These are phyloP conservation scores for Xylariaceae sp. DNA, from an alignment of 2,329 filamentous ascomycete genomes.

Conservation along the genomic window DNA sequence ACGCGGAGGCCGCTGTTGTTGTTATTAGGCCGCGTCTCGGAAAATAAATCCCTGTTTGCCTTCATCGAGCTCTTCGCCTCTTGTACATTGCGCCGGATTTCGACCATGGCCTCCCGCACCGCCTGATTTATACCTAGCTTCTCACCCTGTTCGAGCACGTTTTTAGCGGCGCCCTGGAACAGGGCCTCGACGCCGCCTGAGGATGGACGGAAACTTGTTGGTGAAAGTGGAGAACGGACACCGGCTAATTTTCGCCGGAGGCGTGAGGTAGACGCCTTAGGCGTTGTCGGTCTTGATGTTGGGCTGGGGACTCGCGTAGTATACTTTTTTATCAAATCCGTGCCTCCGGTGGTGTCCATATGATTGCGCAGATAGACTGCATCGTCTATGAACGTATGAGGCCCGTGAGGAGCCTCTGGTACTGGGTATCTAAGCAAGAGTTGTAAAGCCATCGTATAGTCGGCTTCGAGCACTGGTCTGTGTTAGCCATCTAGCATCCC, in stretches of 20 bases:
- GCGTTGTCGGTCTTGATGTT: slow-evolving; percentile 31
- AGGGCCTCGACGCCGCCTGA: slow-evolving; percentile 60
- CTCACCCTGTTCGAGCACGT: slow-evolving; percentile 66
- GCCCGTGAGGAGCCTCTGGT: slow-evolving; percentile 55
- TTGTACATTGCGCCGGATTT: slow-evolving; percentile 72
- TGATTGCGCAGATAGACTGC: slow-evolving; percentile 69
- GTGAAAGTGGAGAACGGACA: slow-evolving; percentile 42
- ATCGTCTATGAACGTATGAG: slow-evolving; percentile 79
- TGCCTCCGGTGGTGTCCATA: slow-evolving; percentile 55
- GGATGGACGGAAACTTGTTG: slow-evolving; percentile 47
- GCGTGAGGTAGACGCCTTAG: slow-evolving; percentile 33
- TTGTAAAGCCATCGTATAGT: slow-evolving; percentile 80
- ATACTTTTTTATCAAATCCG: slow-evolving; percentile 64
- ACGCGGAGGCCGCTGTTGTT: slow-evolving; percentile 29
- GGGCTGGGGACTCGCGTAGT: slow-evolving; percentile 49
- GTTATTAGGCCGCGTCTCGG: slow-evolving; percentile 28
- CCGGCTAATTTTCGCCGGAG: slow-evolving; percentile 40
- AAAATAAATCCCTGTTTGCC: slow-evolving; percentile 33
- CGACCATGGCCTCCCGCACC: slow-evolving; percentile 72
- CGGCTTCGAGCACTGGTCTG: slow-evolving; percentile 66
- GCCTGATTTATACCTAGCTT: slow-evolving; percentile 75
- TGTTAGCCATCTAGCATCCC: slow-evolving; percentile 25
- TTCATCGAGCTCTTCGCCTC: slow-evolving; percentile 44
- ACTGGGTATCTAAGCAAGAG: slow-evolving; percentile 78
- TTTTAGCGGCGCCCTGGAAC: slow-evolving; percentile 70